Base-by-base conservation (phyloP, 164 flowering plant genomes). In the Nelumbo lutea region DNA sequence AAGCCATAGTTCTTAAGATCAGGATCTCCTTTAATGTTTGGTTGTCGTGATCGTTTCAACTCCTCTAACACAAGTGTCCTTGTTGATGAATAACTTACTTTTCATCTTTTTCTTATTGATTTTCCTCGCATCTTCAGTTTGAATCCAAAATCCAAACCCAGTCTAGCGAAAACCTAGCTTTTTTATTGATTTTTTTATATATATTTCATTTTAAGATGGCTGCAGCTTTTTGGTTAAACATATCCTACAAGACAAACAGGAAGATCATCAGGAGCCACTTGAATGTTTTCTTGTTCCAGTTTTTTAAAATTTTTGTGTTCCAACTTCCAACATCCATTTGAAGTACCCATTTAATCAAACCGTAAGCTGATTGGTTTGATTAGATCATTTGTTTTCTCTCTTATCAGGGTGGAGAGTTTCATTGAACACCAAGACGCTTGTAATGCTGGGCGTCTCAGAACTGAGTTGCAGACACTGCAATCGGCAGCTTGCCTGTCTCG, bases 381-480 rank as follows among this genome's bases (percentile, higher is more conserved):
- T 62, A 15, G 9, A 55, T 11, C 7, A 13, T 44, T 51, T 43
- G 70, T 1, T 56, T 44, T 40, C 73, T 38, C 62, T 61, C n/a
- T 3, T 42, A 46, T 42, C 65, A 93, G 98, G 73, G 98, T 93
- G 68, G 98, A 93, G 75, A 93, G 98, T 68, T 93, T 93, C 84
- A 93, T 93, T 1, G 98, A 93, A 62, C 98, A 93, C 68, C 97
- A 93, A 82, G 98, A 93, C 55, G 83, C 96, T 46, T 93, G 98
- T 78, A 87, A 75, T 66, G 79, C 83, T 67, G 85, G 90, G 1
- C 85, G 82, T 0, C 65, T 78, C 15, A 80, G 83, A 27, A 66
- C 87, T 1, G 89, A 88, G 9, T 53, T 78, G 40, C 81, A 65
- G 79, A 77, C 72, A 43, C 76, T 65, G 53, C 88, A 77, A 46